Evolutionary conservation across 176 grass and related monocot species (phyloP).

Genomic region (Alopecurus myosuroides): DNA sequence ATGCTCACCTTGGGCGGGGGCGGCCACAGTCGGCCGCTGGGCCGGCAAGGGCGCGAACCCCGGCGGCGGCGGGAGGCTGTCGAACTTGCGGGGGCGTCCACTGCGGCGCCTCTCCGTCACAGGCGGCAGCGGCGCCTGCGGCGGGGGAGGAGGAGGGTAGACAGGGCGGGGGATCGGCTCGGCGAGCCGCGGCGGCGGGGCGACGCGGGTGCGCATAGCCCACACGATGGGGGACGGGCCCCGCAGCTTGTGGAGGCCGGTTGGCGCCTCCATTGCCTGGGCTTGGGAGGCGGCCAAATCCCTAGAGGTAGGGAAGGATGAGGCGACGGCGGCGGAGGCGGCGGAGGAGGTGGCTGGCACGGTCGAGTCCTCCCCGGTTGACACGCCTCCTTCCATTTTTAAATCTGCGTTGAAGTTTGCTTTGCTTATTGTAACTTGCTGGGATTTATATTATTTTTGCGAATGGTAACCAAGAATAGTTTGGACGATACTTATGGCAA

Average conservation of each 20-base stretch:
- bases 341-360: background rate
- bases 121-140: background rate
- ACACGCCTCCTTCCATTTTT: background rate
- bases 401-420: background rate
- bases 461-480: background rate
- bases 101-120: background rate
- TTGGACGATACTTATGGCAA: too few relatives aligned
- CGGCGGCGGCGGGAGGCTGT: slow-evolving; percentile 25
- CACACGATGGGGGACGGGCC: slow-evolving; percentile 45
- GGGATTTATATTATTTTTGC: background rate
- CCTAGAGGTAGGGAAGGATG: background rate
- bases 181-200: slow-evolving; percentile 25
- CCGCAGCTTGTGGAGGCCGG: slow-evolving; percentile 14
- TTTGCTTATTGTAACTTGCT: background rate
- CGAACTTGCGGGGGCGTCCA: slow-evolving; percentile 31
- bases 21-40: background rate
- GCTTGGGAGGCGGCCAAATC: background rate
- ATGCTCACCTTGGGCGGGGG: background rate
- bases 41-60: slow-evolving; percentile 5
- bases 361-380: background rate
- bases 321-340: background rate
- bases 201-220: slow-evolving; percentile 48
- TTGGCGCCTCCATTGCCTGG: slow-evolving; percentile 1
- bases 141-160: background rate
- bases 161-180: slow-evolving; percentile 1